Percentiles rank a stretch among this genome's conserved stretches.
Evolutionary conservation across 208 protist genomes (phyloP).

Genomic region (Acanthamoeba sp.): DNA sequence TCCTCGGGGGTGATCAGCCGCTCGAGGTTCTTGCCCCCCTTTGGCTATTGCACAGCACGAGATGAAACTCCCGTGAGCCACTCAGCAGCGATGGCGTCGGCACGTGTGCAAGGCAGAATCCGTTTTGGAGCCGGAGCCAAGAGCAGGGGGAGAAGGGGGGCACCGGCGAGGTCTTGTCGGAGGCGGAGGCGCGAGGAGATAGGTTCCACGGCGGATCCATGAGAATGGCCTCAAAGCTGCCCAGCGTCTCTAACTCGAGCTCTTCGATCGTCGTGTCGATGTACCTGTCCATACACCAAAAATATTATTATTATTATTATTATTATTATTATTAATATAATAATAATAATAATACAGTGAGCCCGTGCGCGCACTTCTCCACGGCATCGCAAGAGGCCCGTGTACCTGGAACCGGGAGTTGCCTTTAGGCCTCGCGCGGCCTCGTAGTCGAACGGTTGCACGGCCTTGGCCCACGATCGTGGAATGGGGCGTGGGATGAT

Average conservation of each 20-base stretch:
- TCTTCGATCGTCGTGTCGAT: neutral
- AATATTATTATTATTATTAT: too few relatives aligned
- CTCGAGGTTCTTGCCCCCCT: neutral
- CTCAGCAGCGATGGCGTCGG: neutral
- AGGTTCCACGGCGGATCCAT: conserved; percentile 83
- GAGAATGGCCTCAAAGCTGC: conserved; percentile 77
- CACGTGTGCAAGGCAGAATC: too few relatives aligned
- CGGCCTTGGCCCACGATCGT: conserved; percentile 54
- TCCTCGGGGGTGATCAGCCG: conserved; percentile 50
- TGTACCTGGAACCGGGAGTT: neutral
- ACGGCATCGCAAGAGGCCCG: neutral
- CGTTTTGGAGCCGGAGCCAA: too few relatives aligned
- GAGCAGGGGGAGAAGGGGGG: too few relatives aligned
- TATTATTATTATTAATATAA: too few relatives aligned
- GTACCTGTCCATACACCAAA: neutral
- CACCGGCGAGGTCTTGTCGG: neutral
- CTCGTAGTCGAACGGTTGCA: conserved; percentile 51
- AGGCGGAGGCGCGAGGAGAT: neutral
- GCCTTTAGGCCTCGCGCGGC: neutral
- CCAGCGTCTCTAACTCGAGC: conserved; percentile 42
- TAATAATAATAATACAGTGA: too few relatives aligned
- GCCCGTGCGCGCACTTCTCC: too few relatives aligned
- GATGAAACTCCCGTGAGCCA: neutral
- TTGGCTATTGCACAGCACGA: neutral
- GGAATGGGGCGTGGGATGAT: conserved; percentile 43